These are phyloP conservation scores for Calocybe gambosa DNA, from an alignment of 1,284 basidiomycete species.

Conservation along the genomic window DNA sequence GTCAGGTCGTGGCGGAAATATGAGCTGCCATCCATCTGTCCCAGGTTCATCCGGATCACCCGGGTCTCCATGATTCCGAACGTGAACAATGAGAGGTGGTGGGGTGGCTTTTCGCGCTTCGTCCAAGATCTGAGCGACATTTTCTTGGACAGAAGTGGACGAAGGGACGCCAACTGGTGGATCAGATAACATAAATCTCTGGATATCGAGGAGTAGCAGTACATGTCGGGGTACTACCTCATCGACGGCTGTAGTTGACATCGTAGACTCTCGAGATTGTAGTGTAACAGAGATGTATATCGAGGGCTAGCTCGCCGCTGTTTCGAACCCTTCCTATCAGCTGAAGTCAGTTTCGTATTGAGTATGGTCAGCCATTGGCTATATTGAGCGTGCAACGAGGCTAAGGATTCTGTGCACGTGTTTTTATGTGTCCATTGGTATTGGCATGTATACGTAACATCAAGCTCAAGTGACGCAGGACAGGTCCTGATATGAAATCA, in stretches of 20 bases:
- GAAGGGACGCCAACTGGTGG: slow-evolving; percentile 47
- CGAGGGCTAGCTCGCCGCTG: too few species aligned
- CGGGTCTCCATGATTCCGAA: slow-evolving; percentile 54
- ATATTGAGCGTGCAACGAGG: too few species aligned
- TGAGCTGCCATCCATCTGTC: slow-evolving; percentile 52
- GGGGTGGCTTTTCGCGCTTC: slow-evolving; percentile 41
- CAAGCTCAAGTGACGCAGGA: too few species aligned
- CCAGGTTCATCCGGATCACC: slow-evolving; percentile 54
- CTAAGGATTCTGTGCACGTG: too few species aligned
- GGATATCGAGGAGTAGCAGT: slow-evolving; percentile 57
- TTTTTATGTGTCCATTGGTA: too few species aligned
- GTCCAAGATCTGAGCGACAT: slow-evolving; percentile 44
- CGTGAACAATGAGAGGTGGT: slow-evolving; percentile 56
- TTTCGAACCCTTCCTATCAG: too few species aligned
- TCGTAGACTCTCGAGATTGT: background rate
- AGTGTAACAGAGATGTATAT: too few species aligned
- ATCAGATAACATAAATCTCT: slow-evolving; percentile 42
- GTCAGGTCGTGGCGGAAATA: slow-evolving; percentile 38
- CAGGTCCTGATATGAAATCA: too few species aligned
- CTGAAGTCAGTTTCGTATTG: too few species aligned
- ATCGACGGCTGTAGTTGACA: background rate
- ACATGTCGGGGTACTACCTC: slow-evolving; percentile 30
- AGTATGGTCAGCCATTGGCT: too few species aligned
- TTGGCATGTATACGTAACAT: too few species aligned
- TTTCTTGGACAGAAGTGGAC: slow-evolving; percentile 34